Conservation (phyloP, 2,329 filamentous ascomycete species). For the Nemania sp. region DNA sequence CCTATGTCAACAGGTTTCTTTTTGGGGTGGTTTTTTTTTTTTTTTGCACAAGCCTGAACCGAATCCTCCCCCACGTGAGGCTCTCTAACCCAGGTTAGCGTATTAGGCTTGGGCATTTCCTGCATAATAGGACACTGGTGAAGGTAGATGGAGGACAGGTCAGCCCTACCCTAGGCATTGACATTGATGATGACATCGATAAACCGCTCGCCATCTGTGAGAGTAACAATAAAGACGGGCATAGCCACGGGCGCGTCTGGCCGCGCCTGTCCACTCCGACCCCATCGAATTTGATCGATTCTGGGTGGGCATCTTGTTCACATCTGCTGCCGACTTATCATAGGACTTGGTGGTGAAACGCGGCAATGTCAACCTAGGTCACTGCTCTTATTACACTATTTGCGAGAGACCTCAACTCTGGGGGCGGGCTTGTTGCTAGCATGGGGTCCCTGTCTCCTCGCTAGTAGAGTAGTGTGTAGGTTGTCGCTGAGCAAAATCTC, state of each 20-base stretch:
- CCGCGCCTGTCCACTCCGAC: too few relatives aligned
- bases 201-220: too few relatives aligned
- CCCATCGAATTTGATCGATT: too few relatives aligned
- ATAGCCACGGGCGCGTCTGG: not conserved
- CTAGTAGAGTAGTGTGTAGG: not conserved
- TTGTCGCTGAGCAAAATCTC: too few relatives aligned
- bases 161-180: slow-evolving; percentile 1
- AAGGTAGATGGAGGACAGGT: not conserved
- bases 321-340: too few relatives aligned
- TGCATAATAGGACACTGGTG: not conserved
- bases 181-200: not conserved
- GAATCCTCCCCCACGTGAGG: slow-evolving; percentile 5
- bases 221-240: not conserved
- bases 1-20: slow-evolving; percentile 6
- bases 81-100: not conserved
- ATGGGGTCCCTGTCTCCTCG: not conserved
- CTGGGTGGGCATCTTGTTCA: too few relatives aligned
- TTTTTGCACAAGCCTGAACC: slow-evolving; percentile 13
- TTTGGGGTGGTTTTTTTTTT: too few relatives aligned
- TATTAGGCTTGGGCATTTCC: not conserved
- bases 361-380: not conserved
- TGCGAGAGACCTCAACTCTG: not conserved
- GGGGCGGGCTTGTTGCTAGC: not conserved
- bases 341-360: not conserved
- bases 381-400: not conserved